Evolutionary conservation across 176 grass and related monocot species (phyloP).

Genomic region (Microstegium vimineum): DNA sequence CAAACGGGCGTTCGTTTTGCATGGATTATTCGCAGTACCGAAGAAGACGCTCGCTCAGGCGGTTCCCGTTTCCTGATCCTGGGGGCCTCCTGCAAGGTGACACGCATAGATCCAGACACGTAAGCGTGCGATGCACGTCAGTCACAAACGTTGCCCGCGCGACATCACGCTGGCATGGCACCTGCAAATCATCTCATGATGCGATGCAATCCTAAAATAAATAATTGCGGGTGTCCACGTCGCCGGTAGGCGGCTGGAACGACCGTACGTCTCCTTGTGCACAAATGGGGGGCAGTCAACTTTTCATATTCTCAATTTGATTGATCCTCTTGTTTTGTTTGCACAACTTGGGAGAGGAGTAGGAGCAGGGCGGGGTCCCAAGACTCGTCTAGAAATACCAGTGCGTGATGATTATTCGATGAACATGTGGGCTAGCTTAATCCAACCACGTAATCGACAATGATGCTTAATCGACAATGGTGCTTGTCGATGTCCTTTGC

Average conservation of each 20-base stretch:
- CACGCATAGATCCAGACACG: neutral
- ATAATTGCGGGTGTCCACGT: conserved; percentile 29
- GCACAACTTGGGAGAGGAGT: neutral
- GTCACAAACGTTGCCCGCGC: neutral
- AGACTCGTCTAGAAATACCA: neutral
- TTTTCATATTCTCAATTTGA: neutral
- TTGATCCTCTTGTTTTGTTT: neutral
- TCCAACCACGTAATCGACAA: neutral
- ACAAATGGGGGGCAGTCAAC: neutral
- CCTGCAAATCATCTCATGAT: neutral
- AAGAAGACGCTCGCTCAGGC: neutral
- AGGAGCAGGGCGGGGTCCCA: neutral
- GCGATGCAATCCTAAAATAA: neutral
- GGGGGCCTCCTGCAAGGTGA: neutral
- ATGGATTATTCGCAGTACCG: neutral
- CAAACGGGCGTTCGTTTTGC: neutral
- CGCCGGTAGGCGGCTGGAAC: neutral
- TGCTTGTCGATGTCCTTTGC: neutral
- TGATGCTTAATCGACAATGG: neutral
- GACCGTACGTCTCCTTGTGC: neutral
- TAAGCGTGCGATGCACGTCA: conserved; percentile 23
- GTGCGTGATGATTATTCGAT: neutral
- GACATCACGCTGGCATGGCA: neutral
- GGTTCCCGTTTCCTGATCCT: neutral
- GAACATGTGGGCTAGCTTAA: neutral